A percentile compares a stretch with the other conserved stretches of the same genome.
phyloP scores from a whole-genome alignment of 306 rosid species.

The cucumber (Cucumis sativus) region DNA sequence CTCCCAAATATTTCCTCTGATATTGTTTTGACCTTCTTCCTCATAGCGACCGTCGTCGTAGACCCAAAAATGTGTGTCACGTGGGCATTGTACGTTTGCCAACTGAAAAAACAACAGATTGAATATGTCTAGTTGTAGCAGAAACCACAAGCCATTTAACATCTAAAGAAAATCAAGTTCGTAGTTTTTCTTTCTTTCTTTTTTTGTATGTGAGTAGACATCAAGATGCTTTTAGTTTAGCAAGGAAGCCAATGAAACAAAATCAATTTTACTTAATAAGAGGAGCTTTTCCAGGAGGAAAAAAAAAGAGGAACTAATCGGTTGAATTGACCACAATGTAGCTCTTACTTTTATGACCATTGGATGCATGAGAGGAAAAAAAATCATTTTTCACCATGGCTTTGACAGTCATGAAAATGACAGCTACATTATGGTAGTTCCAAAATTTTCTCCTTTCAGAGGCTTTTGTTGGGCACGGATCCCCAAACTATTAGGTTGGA shows the following conservation, averaged over 20 bases:
- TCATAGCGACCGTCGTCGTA: slow-evolving; percentile 96
- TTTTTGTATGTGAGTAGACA: neutral
- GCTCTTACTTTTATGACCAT: neutral
- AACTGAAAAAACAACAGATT: slow-evolving; percentile 38
- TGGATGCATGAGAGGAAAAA: neutral
- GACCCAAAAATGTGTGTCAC: slow-evolving; percentile 99
- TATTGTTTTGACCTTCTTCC: slow-evolving; percentile 99
- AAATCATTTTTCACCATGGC: neutral
- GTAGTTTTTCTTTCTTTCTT: neutral
- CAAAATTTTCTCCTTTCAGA: neutral
- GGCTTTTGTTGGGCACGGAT: neutral
- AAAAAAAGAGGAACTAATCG: neutral
- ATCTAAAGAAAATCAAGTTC: neutral
- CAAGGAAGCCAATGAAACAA: neutral
- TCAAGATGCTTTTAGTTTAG: neutral
- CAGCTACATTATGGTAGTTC: neutral
- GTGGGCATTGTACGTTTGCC: slow-evolving; percentile 97
- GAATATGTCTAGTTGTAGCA: neutral
- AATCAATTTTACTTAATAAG: neutral
- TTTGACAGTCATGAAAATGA: neutral
- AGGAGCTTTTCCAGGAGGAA: neutral
- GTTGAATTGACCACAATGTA: neutral
- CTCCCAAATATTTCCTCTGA: slow-evolving; percentile 97
- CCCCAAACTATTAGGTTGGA: neutral
- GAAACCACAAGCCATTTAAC: neutral